Evolutionary conservation across 139 green algal species (phyloP).

Genomic region (Chlamydomonas asymmetrica): DNA sequence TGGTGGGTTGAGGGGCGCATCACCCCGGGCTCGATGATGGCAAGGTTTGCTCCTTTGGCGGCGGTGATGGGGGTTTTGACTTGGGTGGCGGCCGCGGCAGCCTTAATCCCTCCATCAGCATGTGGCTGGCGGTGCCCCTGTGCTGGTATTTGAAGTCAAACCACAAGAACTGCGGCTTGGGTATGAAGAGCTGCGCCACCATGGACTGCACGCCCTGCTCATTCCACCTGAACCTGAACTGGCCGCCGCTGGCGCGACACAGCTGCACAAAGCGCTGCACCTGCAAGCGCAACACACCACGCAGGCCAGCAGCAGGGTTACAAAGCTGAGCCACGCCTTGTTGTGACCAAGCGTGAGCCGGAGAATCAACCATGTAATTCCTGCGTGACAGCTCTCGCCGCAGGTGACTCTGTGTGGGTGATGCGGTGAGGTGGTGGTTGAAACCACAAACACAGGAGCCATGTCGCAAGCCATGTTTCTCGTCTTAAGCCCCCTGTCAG

Average conservation of each 20-base stretch:
- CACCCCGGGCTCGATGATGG: too few relatives aligned
- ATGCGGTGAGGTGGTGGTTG: not conserved
- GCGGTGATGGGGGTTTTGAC: too few relatives aligned
- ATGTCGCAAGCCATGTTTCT: too few relatives aligned
- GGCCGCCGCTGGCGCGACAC: not conserved
- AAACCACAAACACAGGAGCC: too few relatives aligned
- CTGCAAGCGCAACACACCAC: not conserved
- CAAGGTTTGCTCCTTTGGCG: too few relatives aligned
- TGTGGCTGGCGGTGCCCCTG: too few relatives aligned
- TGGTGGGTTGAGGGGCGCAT: too few relatives aligned
- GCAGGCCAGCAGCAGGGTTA: too few relatives aligned
- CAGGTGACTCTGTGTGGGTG: not conserved
- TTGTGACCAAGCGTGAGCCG: not conserved
- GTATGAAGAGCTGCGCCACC: conserved; percentile 30
- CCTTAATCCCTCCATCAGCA: too few relatives aligned
- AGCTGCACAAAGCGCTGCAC: conserved; percentile 30
- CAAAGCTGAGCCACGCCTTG: too few relatives aligned
- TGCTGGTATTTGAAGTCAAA: conserved; percentile 12
- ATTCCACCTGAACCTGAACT: conserved; percentile 29
- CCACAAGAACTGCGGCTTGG: not conserved
- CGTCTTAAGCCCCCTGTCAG: too few relatives aligned
- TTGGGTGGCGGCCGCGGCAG: too few relatives aligned
- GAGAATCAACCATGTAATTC: not conserved
- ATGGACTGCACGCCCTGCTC: conserved; percentile 25
- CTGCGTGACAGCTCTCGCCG: not conserved